These are phyloP conservation scores for Ploettnerulaceae sp. DNA, from an alignment of 2,329 filamentous ascomycete genomes.

Conservation along the genomic window DNA sequence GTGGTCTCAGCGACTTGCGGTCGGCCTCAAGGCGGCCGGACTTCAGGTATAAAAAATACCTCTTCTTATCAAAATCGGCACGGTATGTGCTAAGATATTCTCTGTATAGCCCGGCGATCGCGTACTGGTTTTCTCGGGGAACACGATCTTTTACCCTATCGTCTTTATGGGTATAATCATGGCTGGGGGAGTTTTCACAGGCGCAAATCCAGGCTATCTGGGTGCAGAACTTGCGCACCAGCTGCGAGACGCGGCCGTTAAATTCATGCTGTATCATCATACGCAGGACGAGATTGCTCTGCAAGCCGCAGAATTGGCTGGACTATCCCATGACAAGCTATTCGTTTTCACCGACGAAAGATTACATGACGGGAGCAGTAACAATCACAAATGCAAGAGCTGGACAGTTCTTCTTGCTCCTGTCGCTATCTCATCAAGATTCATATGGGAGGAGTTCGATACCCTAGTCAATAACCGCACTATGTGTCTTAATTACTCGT, in stretches of 20 bases:
- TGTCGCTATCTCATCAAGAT: conserved; percentile 26
- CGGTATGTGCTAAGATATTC: too few relatives aligned
- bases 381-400: conserved; percentile 23
- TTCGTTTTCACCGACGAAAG: conserved; percentile 28
- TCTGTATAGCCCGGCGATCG: too few relatives aligned
- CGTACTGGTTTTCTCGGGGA: too few relatives aligned
- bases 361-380: too few relatives aligned
- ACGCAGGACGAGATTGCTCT: conserved; percentile 22
- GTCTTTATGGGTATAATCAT: conserved; percentile 27
- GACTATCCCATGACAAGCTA: conserved; percentile 24
- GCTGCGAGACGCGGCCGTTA: conserved; percentile 25
- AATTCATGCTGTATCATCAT: conserved; percentile 28
- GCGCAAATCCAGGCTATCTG: conserved; percentile 32
- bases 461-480: conserved; percentile 32
- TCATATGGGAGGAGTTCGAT: conserved; percentile 29
- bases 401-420: conserved; percentile 23
- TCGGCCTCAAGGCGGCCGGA: too few relatives aligned
- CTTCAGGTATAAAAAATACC: too few relatives aligned
- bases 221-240: conserved; percentile 30
- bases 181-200: conserved; percentile 29
- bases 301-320: conserved; percentile 27
- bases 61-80: too few relatives aligned
- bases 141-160: conserved; percentile 28
- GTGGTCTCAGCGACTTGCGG: too few relatives aligned
- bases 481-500: conserved; percentile 40